Percentiles rank a stretch among this genome's conserved stretches.
Conservation (phyloP, 768 basidiomycete genomes). For the Lentinus tigrinus region DNA sequence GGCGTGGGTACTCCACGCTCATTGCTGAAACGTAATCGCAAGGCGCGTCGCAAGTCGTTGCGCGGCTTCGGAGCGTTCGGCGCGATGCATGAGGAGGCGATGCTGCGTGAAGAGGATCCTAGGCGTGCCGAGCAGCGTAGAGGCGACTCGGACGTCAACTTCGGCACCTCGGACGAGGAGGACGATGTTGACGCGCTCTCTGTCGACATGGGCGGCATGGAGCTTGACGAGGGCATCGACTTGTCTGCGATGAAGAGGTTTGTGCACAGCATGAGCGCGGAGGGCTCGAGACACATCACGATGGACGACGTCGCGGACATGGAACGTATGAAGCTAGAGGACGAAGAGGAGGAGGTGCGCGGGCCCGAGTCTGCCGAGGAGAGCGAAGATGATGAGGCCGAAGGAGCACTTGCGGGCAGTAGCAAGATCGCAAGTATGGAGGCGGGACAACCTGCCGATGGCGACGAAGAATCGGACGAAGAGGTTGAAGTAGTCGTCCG, state of each 20-base stretch:
- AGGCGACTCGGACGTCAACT: conserved; percentile 69
- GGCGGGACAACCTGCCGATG: neutral
- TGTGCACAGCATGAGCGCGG: conserved; percentile 46
- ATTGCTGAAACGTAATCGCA: conserved; percentile 21
- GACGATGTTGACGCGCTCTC: conserved; percentile 34
- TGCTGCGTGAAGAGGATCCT: conserved; percentile 40
- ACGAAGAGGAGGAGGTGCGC: conserved; percentile 17
- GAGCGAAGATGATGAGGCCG: conserved; percentile 22
- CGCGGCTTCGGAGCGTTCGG: conserved; percentile 47
- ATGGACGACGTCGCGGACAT: conserved; percentile 67
- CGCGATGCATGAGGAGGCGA: conserved; percentile 54
- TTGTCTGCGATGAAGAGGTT: conserved; percentile 53
- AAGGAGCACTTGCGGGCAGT: neutral
- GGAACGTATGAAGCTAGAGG: conserved; percentile 44
- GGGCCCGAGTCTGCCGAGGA: conserved; percentile 11
- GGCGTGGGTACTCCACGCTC: conserved; percentile 25
- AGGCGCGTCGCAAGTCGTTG: conserved; percentile 25
- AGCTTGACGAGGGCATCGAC: conserved; percentile 52
- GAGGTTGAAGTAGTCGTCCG: conserved; percentile 18
- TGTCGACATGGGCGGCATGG: conserved; percentile 56
- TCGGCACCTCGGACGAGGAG: conserved; percentile 43
- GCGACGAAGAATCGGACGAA: neutral
- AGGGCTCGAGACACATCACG: conserved; percentile 50
- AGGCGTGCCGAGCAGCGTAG: conserved; percentile 50
- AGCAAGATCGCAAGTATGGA: neutral